phyloP scores from a whole-genome alignment of 2,329 filamentous ascomycete species.

The Sporothrix luriei region DNA sequence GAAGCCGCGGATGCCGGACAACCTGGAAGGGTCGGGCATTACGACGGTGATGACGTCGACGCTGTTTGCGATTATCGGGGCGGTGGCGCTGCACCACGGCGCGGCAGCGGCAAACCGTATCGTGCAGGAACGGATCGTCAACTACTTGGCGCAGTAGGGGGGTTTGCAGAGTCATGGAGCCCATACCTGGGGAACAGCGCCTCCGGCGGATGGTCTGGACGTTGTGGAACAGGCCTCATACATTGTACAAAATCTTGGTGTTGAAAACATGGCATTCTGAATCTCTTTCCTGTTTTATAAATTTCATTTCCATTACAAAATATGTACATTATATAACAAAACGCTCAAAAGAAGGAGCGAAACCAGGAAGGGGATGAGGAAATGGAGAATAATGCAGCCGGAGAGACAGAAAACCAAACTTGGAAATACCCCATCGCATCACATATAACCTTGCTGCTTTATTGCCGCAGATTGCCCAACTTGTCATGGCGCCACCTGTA shows the following conservation, averaged over 20 bases:
- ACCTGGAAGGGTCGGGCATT: slow-evolving; percentile 72
- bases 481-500: neutral
- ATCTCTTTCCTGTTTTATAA: neutral
- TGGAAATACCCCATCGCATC: slow-evolving; percentile 7
- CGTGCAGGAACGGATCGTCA: slow-evolving; percentile 74
- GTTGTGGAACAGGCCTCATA: too few relatives aligned
- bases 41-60: slow-evolving; percentile 74
- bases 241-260: slow-evolving; percentile 15
- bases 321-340: neutral
- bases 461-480: too few relatives aligned
- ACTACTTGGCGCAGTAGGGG: slow-evolving; percentile 40
- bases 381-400: neutral
- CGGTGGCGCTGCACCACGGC: slow-evolving; percentile 84
- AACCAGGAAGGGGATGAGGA: neutral
- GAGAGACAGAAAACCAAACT: neutral
- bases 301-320: neutral
- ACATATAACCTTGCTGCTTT: neutral
- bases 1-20: slow-evolving; percentile 76
- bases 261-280: slow-evolving; percentile 5
- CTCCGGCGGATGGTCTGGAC: too few relatives aligned
- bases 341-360: neutral
- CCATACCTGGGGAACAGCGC: too few relatives aligned
- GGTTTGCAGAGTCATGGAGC: too few relatives aligned
- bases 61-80: slow-evolving; percentile 83
- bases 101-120: slow-evolving; percentile 74